A percentile compares a stretch with the other conserved stretches of the same genome.
These are phyloP conservation scores for Venturiaceae sp. DNA, from an alignment of 2,329 filamentous ascomycete genomes.

Conservation along the genomic window DNA sequence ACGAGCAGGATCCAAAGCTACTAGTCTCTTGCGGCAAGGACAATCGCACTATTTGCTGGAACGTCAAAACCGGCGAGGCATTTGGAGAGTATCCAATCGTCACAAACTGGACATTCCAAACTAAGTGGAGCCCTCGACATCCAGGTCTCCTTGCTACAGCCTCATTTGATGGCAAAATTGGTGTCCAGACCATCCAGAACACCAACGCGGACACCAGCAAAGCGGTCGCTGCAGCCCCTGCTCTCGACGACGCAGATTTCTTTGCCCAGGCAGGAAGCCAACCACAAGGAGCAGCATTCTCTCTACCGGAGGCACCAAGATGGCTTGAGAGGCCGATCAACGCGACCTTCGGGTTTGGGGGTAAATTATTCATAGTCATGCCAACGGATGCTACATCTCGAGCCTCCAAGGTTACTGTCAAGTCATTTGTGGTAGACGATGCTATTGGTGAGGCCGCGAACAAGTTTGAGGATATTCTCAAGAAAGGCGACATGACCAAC, in stretches of 20 bases:
- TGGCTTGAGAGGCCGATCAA: constrained; percentile 83
- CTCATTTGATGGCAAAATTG: constrained; percentile 94
- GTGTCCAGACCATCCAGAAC: constrained; percentile 87
- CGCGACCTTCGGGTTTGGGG: constrained; percentile 90
- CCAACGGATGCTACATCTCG: constrained; percentile 52
- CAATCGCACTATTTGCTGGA: constrained; percentile 92
- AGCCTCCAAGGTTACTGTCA: constrained; percentile 71
- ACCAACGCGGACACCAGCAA: constrained; percentile 71
- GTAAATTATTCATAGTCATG: constrained; percentile 74
- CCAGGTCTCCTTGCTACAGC: constrained; percentile 88
- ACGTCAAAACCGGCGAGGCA: constrained; percentile 78
- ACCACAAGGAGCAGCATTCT: constrained; percentile 83
- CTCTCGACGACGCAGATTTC: constrained; percentile 87
- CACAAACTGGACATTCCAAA: constrained; percentile 99
- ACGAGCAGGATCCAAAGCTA: constrained; percentile 77
- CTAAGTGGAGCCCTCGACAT: constrained; percentile 87
- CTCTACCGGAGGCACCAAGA: constrained; percentile 72
- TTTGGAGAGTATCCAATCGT: constrained; percentile 93
- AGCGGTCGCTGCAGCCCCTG: constrained; percentile 48
- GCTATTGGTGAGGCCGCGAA: constrained; percentile 76
- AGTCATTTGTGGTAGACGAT: constrained; percentile 80
- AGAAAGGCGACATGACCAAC: constrained; percentile 62
- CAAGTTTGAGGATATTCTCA: constrained; percentile 75
- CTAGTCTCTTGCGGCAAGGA: constrained; percentile 93
- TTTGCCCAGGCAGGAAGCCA: constrained; percentile 89